phyloP scores from a whole-genome alignment of 129 eudicot species.

The Arctium lappa region DNA sequence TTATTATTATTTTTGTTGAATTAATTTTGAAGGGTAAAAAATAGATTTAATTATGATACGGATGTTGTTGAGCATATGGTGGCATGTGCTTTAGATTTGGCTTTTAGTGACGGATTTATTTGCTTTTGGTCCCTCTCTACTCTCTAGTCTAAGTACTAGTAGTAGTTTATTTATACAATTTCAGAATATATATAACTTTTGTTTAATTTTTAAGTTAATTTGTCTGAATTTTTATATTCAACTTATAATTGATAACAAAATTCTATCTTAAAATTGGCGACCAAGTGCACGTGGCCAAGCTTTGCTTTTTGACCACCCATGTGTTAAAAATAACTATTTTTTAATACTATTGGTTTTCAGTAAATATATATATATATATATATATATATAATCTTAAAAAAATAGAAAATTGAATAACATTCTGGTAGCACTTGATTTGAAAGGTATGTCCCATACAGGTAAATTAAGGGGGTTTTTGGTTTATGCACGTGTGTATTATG shows the following conservation, averaged over 20 bases:
- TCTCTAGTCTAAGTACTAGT: neutral
- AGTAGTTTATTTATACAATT: slow-evolving; percentile 4
- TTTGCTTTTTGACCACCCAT: slow-evolving; percentile 27
- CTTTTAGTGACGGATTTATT: slow-evolving; percentile 23
- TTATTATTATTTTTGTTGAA: neutral
- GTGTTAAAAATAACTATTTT: slow-evolving; percentile 2
- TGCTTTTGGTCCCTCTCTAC: slow-evolving; percentile 15
- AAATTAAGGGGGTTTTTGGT: too few relatives aligned
- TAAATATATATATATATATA: too few relatives aligned
- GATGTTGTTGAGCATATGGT: slow-evolving; percentile 21
- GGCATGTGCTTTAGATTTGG: slow-evolving; percentile 36
- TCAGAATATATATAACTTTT: neutral
- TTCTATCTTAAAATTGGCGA: neutral
- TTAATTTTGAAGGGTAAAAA: neutral
- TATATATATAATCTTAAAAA: too few relatives aligned
- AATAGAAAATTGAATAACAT: too few relatives aligned
- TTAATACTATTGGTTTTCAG: neutral
- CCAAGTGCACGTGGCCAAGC: slow-evolving; percentile 28
- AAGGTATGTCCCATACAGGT: too few relatives aligned
- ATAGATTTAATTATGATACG: slow-evolving; percentile 10
- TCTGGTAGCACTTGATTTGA: too few relatives aligned
- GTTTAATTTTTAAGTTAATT: neutral
- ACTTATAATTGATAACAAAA: neutral
- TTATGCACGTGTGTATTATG: too few relatives aligned
- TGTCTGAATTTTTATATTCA: too few relatives aligned